Base-by-base conservation (phyloP, 192 early-diverging fungal species). In the Dissophora ornata region DNA sequence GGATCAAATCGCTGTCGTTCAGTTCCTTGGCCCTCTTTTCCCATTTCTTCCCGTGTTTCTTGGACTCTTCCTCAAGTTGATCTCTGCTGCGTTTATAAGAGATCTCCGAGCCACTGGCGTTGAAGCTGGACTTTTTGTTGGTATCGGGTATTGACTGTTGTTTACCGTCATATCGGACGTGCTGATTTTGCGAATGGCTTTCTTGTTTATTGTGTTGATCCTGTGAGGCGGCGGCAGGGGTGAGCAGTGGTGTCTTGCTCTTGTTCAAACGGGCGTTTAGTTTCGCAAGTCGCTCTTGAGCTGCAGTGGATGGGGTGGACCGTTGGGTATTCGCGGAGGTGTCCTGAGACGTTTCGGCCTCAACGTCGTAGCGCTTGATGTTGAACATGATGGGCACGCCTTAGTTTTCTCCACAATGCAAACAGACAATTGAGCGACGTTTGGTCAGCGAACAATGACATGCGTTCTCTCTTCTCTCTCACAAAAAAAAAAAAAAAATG, bases 201-300 rank as follows among this genome's bases (percentile, higher is more conserved):
- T 38, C 36, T 38, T 38, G 36, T 38, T 38, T 13, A 13, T 38
- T 38, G 36, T 38, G 36, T 38, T 6, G 6, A 38, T 32, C 19
- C 6, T 65, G 51, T 22, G 34, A 18, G n/a, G 38, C 30, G 44
- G 52, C 25, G 29, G 3, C 8, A n/a, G n/a, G n/a, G n/a, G n/a
- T n/a, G n/a, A n/a, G n/a, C n/a, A n/a, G n/a, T n/a, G n/a, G n/a
- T n/a, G n/a, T n/a, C 50, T 84, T 84, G 42, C 71, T 62, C 32
- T 84, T 84, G 25, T 71, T 82, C 3, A 81, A 26, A 41, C 79
- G 70, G 22, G 64, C 81, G 40, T 81, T 81, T 4, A 85, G 62
- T 30, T 82, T 81, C 15, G 80, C 58, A 11, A 85, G 69, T 1
- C 79, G 55, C 30, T 82, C 81, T 52, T 80, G 55, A 28, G 42